Base-by-base conservation (phyloP, 179 eudicot genomes). In the Nepenthes alata region DNA sequence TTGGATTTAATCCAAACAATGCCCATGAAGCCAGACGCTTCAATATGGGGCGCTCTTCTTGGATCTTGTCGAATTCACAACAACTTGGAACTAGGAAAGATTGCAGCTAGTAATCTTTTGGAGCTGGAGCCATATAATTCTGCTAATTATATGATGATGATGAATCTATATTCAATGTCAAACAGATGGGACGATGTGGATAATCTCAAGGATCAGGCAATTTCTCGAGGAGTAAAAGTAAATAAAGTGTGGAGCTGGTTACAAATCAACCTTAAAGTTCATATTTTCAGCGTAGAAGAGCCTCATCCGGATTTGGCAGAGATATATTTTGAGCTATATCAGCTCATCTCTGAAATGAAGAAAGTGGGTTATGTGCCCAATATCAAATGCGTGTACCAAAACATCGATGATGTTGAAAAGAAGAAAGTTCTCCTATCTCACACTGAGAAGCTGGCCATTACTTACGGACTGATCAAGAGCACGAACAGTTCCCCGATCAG, bases 21-120 rank as follows among this genome's bases (percentile, higher is more conserved):
- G 85, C 83, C 85, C 11, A 14, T 78, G 4, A 62, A 61, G 54
- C 85, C 87, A 11, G 85, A 85, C 37, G 80, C 80, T 10, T 68
- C 82, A 0, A 67, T 76, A 14, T 85, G 91, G 91, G 87, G 87
- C n/a, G 74, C 87, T 37, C 63, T 82, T 67, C 82, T 80, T 54
- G 78, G 75, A 58, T 76, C 85, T 47, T 78, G 80, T 56, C 70
- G 77, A 60, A 70, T 35, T 49, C 79, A 73, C 60, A 60, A 70
- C 63, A 74, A 78, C 59, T 35, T 82, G 57, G 67, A 70, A 54
- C 74, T 80, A 5, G 91, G 83, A 57, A 70, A 80, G 73, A 60
- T 76, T 61, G 87, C 87, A 45, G 83, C 85, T 35, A 61, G 76
- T 16, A 67, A 76, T 3, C 79, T 85, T 8, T 78, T 80, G 58